Evolutionary conservation across 176 grass and related monocot genomes (phyloP).

Genomic region (Secale cereale): DNA sequence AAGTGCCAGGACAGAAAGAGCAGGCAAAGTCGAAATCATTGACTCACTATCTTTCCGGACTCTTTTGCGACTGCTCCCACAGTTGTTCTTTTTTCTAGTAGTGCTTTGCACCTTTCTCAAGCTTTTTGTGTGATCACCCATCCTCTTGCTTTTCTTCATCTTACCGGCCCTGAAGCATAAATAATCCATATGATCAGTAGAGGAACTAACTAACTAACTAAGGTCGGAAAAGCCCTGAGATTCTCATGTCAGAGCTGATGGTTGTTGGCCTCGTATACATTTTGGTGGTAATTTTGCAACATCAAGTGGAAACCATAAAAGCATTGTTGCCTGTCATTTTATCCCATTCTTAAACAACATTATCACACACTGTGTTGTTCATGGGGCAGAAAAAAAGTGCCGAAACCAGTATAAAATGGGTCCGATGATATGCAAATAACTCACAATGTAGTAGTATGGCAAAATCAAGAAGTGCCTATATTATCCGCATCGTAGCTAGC

Average conservation of each 20-base stretch:
- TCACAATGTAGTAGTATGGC: neutral
- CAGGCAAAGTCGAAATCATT: neutral
- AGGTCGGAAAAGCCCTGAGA: neutral
- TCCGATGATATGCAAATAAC: neutral
- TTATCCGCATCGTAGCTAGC: neutral
- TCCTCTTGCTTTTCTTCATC: neutral
- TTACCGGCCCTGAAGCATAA: conserved; percentile 11
- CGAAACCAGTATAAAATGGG: neutral
- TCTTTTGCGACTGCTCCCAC: neutral
- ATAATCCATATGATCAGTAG: neutral
- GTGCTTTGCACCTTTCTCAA: conserved; percentile 18
- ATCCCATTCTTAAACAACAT: too few relatives aligned
- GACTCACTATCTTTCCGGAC: neutral
- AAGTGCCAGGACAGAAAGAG: neutral
- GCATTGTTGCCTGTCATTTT: neutral
- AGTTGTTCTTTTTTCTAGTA: neutral
- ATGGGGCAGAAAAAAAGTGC: too few relatives aligned
- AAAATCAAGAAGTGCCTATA: neutral
- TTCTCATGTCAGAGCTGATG: neutral
- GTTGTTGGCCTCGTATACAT: neutral
- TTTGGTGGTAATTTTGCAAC: neutral
- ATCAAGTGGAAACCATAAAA: neutral
- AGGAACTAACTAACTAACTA: neutral
- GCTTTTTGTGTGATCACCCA: neutral
- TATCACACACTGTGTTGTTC: too few relatives aligned